These are phyloP conservation scores for Arthroderma sp. DNA, from an alignment of 2,329 filamentous ascomycete species.

Conservation along the genomic window DNA sequence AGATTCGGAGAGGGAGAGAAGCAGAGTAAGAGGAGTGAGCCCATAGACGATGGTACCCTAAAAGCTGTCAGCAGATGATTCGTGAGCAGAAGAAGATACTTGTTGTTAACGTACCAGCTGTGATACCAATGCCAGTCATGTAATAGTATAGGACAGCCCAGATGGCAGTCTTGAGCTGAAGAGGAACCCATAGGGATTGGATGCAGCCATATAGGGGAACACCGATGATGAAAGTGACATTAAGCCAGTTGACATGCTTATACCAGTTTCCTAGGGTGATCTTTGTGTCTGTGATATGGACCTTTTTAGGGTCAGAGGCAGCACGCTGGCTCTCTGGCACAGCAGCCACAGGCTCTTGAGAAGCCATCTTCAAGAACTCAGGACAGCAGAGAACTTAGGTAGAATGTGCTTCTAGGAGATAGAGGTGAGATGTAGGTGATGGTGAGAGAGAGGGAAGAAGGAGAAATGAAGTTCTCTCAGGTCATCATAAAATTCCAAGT, in stretches of 20 bases:
- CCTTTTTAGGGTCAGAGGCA: constrained; percentile 44
- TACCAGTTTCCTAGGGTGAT: constrained; percentile 77
- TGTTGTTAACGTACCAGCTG: constrained; percentile 45
- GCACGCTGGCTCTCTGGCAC: too few relatives aligned
- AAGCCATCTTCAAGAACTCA: too few relatives aligned
- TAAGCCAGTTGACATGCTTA: constrained; percentile 90
- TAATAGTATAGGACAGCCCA: constrained; percentile 72
- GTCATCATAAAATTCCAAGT: too few relatives aligned
- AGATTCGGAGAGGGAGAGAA: constrained; percentile 61
- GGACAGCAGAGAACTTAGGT: too few relatives aligned
- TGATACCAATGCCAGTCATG: constrained; percentile 68
- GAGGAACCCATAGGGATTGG: constrained; percentile 64
- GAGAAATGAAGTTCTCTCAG: too few relatives aligned
- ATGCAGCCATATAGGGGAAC: constrained; percentile 63
- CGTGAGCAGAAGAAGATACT: constrained; percentile 1
- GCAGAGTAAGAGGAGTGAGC: constrained; percentile 76
- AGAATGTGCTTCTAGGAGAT: too few relatives aligned
- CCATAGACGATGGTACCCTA: constrained; percentile 71
- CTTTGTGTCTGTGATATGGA: constrained; percentile 71
- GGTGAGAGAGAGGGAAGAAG: too few relatives aligned
- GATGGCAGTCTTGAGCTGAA: constrained; percentile 56
- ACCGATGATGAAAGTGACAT: constrained; percentile 65
- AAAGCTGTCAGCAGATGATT: constrained; percentile 13
- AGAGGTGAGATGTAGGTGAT: too few relatives aligned
- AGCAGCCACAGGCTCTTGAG: not conserved